phyloP scores from a whole-genome alignment of 2,329 filamentous ascomycete species.

The Colletotrichum neosansevieriae region DNA sequence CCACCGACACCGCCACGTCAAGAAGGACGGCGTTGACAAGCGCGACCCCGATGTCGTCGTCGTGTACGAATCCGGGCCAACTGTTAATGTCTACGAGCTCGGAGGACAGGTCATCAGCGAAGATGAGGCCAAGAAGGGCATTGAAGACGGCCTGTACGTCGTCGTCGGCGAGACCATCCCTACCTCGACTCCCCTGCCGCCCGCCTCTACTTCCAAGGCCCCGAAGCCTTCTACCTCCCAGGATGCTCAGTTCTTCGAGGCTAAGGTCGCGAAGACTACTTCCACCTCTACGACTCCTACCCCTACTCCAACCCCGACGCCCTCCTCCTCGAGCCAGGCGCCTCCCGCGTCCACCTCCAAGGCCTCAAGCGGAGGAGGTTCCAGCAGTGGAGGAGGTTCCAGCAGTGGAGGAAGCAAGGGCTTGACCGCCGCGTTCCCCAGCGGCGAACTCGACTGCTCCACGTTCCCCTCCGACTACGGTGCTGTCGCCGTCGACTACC shows the following conservation, averaged over 20 bases:
- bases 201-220: constrained; percentile 52
- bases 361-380: constrained; percentile 43
- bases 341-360: constrained; percentile 45
- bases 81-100: constrained; percentile 78
- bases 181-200: constrained; percentile 61
- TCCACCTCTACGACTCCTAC: constrained; percentile 48
- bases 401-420: constrained; percentile 58
- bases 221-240: constrained; percentile 48
- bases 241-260: constrained; percentile 65
- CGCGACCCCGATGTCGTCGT: constrained; percentile 60
- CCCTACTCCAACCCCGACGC: constrained; percentile 43
- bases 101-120: constrained; percentile 72
- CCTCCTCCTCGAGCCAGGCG: constrained; percentile 42
- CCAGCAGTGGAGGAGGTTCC: constrained; percentile 43
- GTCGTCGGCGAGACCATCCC: constrained; percentile 71
- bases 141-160: constrained; percentile 78
- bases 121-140: constrained; percentile 76
- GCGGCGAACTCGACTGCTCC: constrained; percentile 77
- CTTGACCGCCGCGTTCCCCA: constrained; percentile 77
- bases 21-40: constrained; percentile 65
- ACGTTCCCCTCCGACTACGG: constrained; percentile 86
- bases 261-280: constrained; percentile 49
- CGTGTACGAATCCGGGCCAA: constrained; percentile 70
- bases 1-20: constrained; percentile 70
- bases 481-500: constrained; percentile 76